Evolutionary conservation across 441 rosid genomes (phyloP), one percentile per base, ranked within the genome.

Genomic region (Brassica balearica): DNA sequence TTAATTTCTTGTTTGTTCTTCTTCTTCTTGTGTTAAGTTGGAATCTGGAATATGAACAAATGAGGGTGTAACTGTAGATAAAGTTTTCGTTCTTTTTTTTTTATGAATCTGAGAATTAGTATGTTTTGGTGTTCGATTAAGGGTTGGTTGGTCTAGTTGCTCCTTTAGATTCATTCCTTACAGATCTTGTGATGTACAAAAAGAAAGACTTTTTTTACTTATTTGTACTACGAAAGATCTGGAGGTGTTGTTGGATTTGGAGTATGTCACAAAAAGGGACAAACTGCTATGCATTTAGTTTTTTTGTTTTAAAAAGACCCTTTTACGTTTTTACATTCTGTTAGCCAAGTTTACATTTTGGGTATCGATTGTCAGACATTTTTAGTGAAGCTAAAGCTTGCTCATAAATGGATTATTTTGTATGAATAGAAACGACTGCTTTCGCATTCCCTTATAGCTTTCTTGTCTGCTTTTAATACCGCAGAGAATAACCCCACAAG

Each of bases 141-240:
- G 61, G 61, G 59, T 68, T 66, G 2, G 3, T 25, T 25, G 27
- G 12, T 41, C 20, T 41, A 19, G 41, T 15, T 71, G 3, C 36
- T 65, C 9, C 17, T 66, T 43, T 2, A 41, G 43, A n/a, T 23
- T 51, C 25, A 64, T 71, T 17, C 17, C 25, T 41, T 55, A 11
- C 63, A 41, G 69, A 5, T 75, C 58, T 74, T 80, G 68, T 80
- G 68, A 48, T 75, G 34, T n/a, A 0, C 2, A 1, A 65, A 70
- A 69, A 65, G 8, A 3, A 43, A 15, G 1, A 8, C n/a, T 14
- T 68, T 14, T 68, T 11, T 8, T 1, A 53, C 2, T 34, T 14
- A 2, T 67, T 67, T 48, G 46, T 53, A 53, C 59, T 53, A 53
- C 59, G 10, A 53, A 6, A 53, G 59, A 14, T 53, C 15, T 12